Conservation (phyloP, 2,329 filamentous ascomycete genomes). For the Achaetomium macrosporum region DNA sequence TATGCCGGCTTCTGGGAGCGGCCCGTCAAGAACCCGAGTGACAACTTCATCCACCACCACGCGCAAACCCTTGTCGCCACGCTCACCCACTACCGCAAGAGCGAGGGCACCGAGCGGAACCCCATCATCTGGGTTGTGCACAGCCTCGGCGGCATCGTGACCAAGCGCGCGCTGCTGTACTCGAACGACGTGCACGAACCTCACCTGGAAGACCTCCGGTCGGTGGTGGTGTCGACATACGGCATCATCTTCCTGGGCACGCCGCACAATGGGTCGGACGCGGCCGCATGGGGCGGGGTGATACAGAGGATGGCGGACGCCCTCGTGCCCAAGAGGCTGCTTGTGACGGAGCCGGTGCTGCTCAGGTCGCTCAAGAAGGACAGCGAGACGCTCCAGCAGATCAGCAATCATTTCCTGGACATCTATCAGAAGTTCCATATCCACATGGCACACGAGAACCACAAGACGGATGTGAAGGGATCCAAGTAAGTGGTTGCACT, state of each 20-base stretch:
- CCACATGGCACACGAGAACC: constrained; percentile 71
- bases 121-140: constrained; percentile 74
- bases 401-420: constrained; percentile 67
- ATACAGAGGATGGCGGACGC: constrained; percentile 63
- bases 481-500: constrained; percentile 39
- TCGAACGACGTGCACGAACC: constrained; percentile 55
- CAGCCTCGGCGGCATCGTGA: constrained; percentile 65
- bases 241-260: constrained; percentile 73
- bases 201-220: constrained; percentile 58
- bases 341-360: constrained; percentile 62
- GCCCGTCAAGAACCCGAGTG: constrained; percentile 42
- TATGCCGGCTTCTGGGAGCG: constrained; percentile 31
- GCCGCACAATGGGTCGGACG: constrained; percentile 64
- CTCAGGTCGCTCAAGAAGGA: constrained; percentile 66
- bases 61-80: constrained; percentile 62
- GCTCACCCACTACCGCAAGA: constrained; percentile 57
- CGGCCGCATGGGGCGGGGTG: constrained; percentile 61
- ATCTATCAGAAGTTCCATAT: constrained; percentile 66
- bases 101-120: constrained; percentile 49
- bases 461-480: constrained; percentile 62
- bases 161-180: constrained; percentile 64
- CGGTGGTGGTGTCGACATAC: constrained; percentile 68
- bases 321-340: constrained; percentile 58
- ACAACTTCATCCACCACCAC: constrained; percentile 64
- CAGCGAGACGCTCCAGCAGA: constrained; percentile 67